Evolutionary conservation across 371 early-diverging fungal species (phyloP), one percentile per base, ranked within the genome.

Genomic region (Rhizomucor pusillus): DNA sequence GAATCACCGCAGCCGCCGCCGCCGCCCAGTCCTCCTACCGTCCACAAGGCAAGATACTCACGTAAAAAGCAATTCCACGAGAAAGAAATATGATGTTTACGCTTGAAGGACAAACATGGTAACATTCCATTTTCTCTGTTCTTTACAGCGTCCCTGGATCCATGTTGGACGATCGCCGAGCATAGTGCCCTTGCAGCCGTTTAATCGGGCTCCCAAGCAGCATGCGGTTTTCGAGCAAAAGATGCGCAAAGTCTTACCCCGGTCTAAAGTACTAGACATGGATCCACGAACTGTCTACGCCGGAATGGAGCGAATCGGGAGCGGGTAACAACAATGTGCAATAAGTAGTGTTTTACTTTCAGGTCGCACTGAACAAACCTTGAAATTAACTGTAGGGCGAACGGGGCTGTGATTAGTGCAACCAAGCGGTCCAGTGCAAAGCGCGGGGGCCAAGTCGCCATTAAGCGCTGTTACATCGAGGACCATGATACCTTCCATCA

Each of bases 401-500:
- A 69, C 37, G 69, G 69, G 1, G 69, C 69, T 18, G 69, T 69
- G 3, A 54, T 69, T 13, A 52, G 65, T 35, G 69, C 69, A 10
- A 59, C 47, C 12, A 56, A 62, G 43, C 59, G 60, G 34, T 45
- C 60, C 16, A 53, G 52, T 24, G 47, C 43, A 33, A 73, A 68
- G 19, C 9, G 43, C 7, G 29, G 29, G 7, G 29, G 29, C 29
- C 72, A 69, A 34, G 73, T 74, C n/a, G 78, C 78, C 23, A 74
- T 77, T 48, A 77, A 77, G 55, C 72, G 78, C 6, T 77, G 78
- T 47, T 67, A 58, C 46, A 77, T 77, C 37, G 78, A 74, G 55
- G 78, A 74, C 44, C 67, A 69, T 34, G 78, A 74, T 37, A 66
- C 65, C 9, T 69, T 66, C 40, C 74, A 77, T 29, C 70, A 72